Evolutionary conservation across 345 rosid species (phyloP), one percentile per base, ranked within the genome.

Genomic region (Dipteronia sinensis): DNA sequence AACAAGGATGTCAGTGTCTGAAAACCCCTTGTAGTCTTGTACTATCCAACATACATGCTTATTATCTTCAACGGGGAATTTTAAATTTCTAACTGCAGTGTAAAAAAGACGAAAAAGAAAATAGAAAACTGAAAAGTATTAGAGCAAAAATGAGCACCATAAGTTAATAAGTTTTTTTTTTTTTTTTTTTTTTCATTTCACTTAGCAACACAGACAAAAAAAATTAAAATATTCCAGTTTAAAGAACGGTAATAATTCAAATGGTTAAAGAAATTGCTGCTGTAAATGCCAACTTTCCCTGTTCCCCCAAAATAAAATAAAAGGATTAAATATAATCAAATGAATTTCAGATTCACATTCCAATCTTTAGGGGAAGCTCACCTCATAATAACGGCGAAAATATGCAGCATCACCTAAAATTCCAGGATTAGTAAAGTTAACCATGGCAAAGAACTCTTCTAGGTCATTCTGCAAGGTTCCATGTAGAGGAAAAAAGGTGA

Each of bases 361-460:
- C 42, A 70, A 70, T 71, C 46, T 20, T 71, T 40, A 66, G 49
- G 7, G 25, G 40, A 70, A 64, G 76, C 77, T 82, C 78, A 92
- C 99, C 98, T 96, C 98, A 40, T 90, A 96, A 82, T 94, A 89
- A 76, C 89, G 97, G 49, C 99, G 97, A 88, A 96, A 96, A 83
- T 87, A 83, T 27, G 97, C 88, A 76, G 88, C 94, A 74, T 94
- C 95, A 16, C 99, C 99, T 86, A 96, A 83, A 76, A 92, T 89
- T 69, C 95, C 95, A 65, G 95, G 97, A 87, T 94, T 96, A 74
- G 98, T 96, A 75, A 96, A 96, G 90, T 94, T 94, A 77, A 94
- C 99, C 99, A 96, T 96, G 65, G 99, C 92, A 87, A 89, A 96
- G 85, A 96, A 96, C 85, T 96, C 98, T 88, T 94, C 98, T 67